Evolutionary conservation across 345 rosid species (phyloP).

Genomic region (Microthlaspi erraticum): DNA sequence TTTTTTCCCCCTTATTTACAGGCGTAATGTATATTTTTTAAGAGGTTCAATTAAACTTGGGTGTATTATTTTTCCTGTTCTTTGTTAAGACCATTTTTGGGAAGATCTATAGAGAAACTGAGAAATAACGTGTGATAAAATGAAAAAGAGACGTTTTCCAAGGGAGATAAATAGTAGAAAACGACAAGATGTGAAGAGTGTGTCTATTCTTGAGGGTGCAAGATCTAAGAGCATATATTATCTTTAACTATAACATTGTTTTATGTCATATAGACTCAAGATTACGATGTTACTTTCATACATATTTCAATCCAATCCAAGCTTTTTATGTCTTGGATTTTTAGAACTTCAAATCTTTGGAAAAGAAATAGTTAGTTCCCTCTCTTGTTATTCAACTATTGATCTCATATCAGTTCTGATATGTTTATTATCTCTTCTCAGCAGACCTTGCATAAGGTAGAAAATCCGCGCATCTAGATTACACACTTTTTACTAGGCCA

Average conservation of each 20-base stretch:
- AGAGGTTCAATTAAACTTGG: neutral
- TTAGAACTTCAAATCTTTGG: constrained; percentile 16
- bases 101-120: constrained; percentile 6
- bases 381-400: constrained; percentile 8
- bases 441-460: neutral
- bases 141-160: neutral
- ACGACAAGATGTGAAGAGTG: constrained; percentile 29
- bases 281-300: constrained; percentile 28
- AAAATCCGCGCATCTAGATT: neutral
- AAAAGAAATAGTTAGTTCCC: neutral
- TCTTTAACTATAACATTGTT: constrained; percentile 33
- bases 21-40: neutral
- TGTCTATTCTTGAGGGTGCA: constrained; percentile 37
- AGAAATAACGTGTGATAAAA: constrained; percentile 19
- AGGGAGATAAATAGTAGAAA: constrained; percentile 3
- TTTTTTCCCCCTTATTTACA: constrained; percentile 4
- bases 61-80: neutral
- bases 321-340: constrained; percentile 23
- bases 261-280: constrained; percentile 23
- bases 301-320: constrained; percentile 29
- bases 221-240: constrained; percentile 36
- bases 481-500: neutral
- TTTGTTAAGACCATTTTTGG: neutral
- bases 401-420: neutral
- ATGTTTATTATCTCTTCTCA: neutral